phyloP scores from a whole-genome alignment of 2,329 filamentous ascomycete species.

The Myriangium duriaei region DNA sequence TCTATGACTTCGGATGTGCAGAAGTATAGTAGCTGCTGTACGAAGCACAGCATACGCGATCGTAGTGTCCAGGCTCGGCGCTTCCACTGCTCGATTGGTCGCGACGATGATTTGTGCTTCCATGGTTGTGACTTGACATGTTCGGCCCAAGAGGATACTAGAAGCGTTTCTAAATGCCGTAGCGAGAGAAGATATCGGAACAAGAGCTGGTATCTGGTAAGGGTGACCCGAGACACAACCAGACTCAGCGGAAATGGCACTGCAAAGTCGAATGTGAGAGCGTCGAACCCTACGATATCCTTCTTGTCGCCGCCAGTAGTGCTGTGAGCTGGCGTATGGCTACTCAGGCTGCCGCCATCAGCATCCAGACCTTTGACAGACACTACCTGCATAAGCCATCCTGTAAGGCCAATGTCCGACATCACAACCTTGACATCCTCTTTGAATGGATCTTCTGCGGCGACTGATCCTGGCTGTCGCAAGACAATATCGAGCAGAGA shows the following conservation, averaged over 20 bases:
- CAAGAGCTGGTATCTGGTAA: conserved; percentile 91
- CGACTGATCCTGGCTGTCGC: conserved; percentile 89
- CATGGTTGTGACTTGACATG: conserved; percentile 72
- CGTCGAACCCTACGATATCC: conserved; percentile 80
- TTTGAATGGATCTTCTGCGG: conserved; percentile 91
- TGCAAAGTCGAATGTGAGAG: conserved; percentile 82
- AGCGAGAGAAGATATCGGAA: conserved; percentile 89
- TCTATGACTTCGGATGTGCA: conserved; percentile 96
- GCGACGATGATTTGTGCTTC: conserved; percentile 59
- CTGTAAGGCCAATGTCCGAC: conserved; percentile 86
- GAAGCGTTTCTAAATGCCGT: conserved; percentile 74
- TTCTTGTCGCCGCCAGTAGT: conserved; percentile 52
- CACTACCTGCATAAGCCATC: conserved; percentile 89
- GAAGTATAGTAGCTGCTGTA: conserved; percentile 93
- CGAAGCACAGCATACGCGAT: conserved; percentile 90
- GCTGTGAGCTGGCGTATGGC: conserved; percentile 56
- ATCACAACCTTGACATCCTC: conserved; percentile 97
- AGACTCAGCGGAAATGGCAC: conserved; percentile 93
- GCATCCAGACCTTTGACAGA: conserved; percentile 88
- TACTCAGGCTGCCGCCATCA: conserved; percentile 38
- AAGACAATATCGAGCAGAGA: conserved; percentile 90
- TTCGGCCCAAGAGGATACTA: conserved; percentile 80
- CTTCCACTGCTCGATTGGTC: conserved; percentile 80
- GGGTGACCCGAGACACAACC: conserved; percentile 88
- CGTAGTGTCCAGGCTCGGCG: conserved; percentile 81